Conservation (phyloP, 106 monocot species). For the Allium fistulosum region DNA sequence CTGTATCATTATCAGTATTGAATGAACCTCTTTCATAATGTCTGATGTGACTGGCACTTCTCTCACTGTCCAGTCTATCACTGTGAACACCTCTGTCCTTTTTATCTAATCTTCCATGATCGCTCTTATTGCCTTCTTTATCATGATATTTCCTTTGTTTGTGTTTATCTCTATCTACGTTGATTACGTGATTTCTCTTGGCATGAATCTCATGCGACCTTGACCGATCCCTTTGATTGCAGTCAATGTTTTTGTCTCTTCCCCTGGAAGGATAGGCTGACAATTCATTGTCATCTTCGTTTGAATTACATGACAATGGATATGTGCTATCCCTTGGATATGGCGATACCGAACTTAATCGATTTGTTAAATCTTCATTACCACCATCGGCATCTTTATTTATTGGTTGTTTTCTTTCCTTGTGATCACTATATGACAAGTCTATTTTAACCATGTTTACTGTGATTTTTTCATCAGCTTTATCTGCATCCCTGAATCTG, state of each 20-base stretch:
- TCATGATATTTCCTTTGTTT: no score
- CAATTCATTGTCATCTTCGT: conserved; percentile 19
- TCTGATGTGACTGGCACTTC: conserved; percentile 36
- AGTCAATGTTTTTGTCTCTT: conserved; percentile 6
- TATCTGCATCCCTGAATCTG: background rate
- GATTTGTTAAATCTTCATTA: conserved; percentile 9
- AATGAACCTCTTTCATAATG: conserved; percentile 23
- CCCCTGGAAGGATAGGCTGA: conserved; percentile 15
- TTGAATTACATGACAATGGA: conserved; percentile 15
- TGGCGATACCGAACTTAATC: conserved; percentile 19
- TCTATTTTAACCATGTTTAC: background rate
- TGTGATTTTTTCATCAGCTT: background rate
- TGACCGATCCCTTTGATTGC: conserved; percentile 19
- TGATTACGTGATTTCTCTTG: conserved; percentile 5
- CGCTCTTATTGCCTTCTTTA: conserved; percentile 30
- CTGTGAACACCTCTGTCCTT: conserved; percentile 7
- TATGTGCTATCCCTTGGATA: conserved; percentile 15
- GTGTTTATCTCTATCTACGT: no score
- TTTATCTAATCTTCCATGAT: background rate
- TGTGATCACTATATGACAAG: background rate
- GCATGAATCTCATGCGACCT: conserved; percentile 13
- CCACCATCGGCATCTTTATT: conserved; percentile 16
- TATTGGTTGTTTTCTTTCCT: background rate
- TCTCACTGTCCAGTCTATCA: conserved; percentile 23
- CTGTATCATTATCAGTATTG: conserved; percentile 24